Percentiles rank a stretch among this genome's conserved stretches.
These are phyloP conservation scores for Picea abies DNA, from an alignment of 83 land plant genomes.

Conservation along the genomic window DNA sequence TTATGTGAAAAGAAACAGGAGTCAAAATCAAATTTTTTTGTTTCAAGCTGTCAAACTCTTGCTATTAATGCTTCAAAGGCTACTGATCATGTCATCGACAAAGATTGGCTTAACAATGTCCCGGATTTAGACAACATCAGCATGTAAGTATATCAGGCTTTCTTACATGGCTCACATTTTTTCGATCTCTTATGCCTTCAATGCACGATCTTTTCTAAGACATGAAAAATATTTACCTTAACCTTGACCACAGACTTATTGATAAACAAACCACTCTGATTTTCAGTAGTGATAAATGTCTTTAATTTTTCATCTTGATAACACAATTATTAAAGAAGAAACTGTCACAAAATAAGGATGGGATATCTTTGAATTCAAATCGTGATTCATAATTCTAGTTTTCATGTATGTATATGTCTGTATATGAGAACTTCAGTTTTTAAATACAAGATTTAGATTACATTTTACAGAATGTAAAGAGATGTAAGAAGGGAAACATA, in stretches of 20 bases:
- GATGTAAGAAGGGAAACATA: no score
- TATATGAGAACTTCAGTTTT: background rate
- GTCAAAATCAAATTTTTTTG: background rate
- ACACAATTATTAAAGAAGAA: no score
- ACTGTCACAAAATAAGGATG: background rate
- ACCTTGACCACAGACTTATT: background rate
- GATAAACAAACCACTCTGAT: background rate
- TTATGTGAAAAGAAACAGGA: background rate
- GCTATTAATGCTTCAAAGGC: background rate
- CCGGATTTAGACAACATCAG: background rate
- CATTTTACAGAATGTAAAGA: no score
- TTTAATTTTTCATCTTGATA: no score
- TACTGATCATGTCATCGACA: background rate
- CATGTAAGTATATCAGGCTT: background rate
- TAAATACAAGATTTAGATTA: no score
- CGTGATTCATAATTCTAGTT: background rate
- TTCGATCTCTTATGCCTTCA: background rate
- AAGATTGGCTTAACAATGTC: conserved; percentile 9
- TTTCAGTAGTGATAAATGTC: background rate
- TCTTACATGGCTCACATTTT: background rate
- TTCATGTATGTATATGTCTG: background rate
- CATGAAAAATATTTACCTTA: background rate
- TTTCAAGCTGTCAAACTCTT: background rate
- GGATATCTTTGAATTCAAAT: background rate
- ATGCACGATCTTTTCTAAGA: background rate